These are phyloP conservation scores for Sporisorium exsertum DNA, from an alignment of 1,284 basidiomycete genomes.

Conservation along the genomic window DNA sequence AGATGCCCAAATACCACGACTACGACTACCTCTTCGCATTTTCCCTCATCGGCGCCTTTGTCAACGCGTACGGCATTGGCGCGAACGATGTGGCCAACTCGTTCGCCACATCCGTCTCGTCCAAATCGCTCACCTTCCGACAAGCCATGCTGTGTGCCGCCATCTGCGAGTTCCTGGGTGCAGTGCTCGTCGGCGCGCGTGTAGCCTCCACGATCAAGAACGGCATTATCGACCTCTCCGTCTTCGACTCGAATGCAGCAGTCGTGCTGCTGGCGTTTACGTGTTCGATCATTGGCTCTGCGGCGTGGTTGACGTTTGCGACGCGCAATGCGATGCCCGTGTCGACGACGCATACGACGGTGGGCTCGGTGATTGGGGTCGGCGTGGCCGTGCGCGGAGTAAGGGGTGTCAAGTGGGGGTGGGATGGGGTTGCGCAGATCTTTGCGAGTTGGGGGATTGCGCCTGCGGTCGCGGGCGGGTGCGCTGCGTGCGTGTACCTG, in stretches of 20 bases:
- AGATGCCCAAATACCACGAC: slow-evolving; percentile 41
- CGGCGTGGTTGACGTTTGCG: slow-evolving; percentile 48
- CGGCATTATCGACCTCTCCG: slow-evolving; percentile 43
- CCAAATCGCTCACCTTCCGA: slow-evolving; percentile 45
- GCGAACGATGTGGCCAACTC: slow-evolving; percentile 61
- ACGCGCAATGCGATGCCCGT: slow-evolving; percentile 51
- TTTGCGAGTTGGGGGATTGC: slow-evolving; percentile 54
- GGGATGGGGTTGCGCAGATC: slow-evolving; percentile 49
- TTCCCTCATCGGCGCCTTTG: slow-evolving; percentile 39
- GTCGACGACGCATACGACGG: slow-evolving; percentile 52
- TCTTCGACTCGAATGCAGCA: slow-evolving; percentile 44
- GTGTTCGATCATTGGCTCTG: slow-evolving; percentile 47
- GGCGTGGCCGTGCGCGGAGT: slow-evolving; percentile 44
- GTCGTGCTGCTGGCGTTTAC: slow-evolving; percentile 49
- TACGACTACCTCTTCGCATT: slow-evolving; percentile 56
- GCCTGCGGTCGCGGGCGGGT: slow-evolving; percentile 38
- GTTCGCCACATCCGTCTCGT: slow-evolving; percentile 52
- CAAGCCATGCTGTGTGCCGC: slow-evolving; percentile 45
- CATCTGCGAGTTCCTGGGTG: slow-evolving; percentile 53
- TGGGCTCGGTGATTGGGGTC: slow-evolving; percentile 48
- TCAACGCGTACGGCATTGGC: slow-evolving; percentile 49
- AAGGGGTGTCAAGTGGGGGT: slow-evolving; percentile 44
- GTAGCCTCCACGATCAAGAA: slow-evolving; percentile 52
- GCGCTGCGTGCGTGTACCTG: slow-evolving; percentile 40
- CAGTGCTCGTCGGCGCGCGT: slow-evolving; percentile 47